Base-by-base conservation (phyloP, 306 rosid genomes). In the Cyclanthera cordifolia region DNA sequence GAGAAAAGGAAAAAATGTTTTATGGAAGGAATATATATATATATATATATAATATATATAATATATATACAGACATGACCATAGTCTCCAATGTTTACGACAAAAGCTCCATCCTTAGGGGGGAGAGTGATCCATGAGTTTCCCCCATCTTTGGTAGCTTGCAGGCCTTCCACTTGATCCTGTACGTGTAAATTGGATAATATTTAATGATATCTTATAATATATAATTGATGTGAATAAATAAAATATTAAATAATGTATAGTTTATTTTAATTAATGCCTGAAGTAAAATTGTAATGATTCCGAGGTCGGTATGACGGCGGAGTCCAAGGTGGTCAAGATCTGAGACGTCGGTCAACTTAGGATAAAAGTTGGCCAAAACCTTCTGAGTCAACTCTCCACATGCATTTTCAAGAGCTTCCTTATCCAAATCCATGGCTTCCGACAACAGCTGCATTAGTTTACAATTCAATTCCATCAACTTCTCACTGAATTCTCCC, bases 21-120 rank as follows among this genome's bases (percentile, higher is more conserved):
- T n/a, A n/a, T n/a, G n/a, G n/a, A n/a, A n/a, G n/a, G n/a, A n/a
- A n/a, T n/a, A n/a, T n/a, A n/a, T n/a, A n/a, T n/a, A n/a, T n/a
- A n/a, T n/a, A n/a, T n/a, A n/a, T n/a, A n/a, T n/a, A n/a, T n/a
- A n/a, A n/a, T n/a, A n/a, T n/a, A n/a, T n/a, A n/a, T n/a, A n/a
- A n/a, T n/a, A n/a, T n/a, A n/a, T n/a, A n/a, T n/a, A n/a, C 54
- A 50, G 23, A 88, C 95, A 2, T 91, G 95, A 34, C 85, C 90
- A 67, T 91, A 96, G 11, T 91, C 97, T 13, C 97, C 96, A 34
- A 91, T 91, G 73, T 91, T 91, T 65, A 91, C 92, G 6, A 91
- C 95, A 34, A 85, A 91, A 63, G 97, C 97, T n/a, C 92, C 96
- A 20, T 87, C 78, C 1, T 88, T 79, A 0, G 97, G 97, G 43